Evolutionary conservation across 257 asterid genomes (phyloP), one percentile per base, ranked within the genome.

Genomic region (Thymus mandschuricus): DNA sequence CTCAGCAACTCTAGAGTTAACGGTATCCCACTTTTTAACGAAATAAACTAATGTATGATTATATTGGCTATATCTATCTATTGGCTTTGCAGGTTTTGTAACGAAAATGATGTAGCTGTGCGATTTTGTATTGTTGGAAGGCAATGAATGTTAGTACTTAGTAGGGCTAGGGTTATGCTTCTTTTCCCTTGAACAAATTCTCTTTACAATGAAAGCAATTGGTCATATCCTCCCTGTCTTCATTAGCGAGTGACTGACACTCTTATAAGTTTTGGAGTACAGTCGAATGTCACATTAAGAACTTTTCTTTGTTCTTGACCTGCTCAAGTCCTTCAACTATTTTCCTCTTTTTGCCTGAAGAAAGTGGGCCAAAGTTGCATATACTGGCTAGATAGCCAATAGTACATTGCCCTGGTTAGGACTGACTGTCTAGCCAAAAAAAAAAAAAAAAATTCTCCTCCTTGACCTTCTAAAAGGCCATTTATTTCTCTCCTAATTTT

Each of bases 401-500:
- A 30, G 21, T 57, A 11, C 35, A 57, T n/a, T 12, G 62, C 10
- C 15, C 63, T 30, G 63, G 41, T 57, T 57, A 59, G 45, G 65
- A 34, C 21, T 59, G 65, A 34, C 46, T 34, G 46, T 59, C 5
- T 5, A 33, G 30, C 45, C 5, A 33, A 29, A 8, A 58, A n/a
- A 10, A 3, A 5, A 4, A 29, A 8, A 31, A n/a, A 30, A 3
- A 5, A 4, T 33, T 34, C n/a, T 4, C 45, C n/a, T 59, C 28
- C 44, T 59, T 59, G 1, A 30, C 29, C 45, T 13, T 40, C 41
- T 34, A 33, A 21, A 33, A 13, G 28, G 2, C 28, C 13, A 3
- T 31, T 31, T 33, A 6, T 12, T 48, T 1, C 4, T 48, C 6
- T 35, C 6, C 41, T 15, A n/a, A 11, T 11, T 44, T 44, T 44